Conservation (phyloP, 352 stramenopile genomes). For the Blastocystis sp. region DNA sequence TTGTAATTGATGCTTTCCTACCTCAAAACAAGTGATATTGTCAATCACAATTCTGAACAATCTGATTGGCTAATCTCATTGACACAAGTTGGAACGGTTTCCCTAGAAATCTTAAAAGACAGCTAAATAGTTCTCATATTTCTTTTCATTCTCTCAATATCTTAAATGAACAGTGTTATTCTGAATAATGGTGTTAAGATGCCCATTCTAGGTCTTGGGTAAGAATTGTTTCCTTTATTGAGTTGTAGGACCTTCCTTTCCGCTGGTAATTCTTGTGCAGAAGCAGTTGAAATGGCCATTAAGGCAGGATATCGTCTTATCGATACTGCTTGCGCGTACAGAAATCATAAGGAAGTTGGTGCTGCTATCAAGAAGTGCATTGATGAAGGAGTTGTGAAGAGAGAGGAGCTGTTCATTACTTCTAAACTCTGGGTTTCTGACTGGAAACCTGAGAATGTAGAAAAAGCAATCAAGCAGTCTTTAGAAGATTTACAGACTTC, state of each 20-base stretch:
- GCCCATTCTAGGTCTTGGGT: constrained; percentile 43
- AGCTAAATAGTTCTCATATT: too few species aligned
- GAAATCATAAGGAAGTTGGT: constrained; percentile 76
- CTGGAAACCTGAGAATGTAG: constrained; percentile 71
- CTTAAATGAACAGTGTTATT: not conserved
- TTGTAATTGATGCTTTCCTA: too few species aligned
- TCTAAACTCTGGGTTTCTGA: constrained; percentile 71
- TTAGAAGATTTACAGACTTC: constrained; percentile 71
- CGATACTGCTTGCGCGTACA: constrained; percentile 79
- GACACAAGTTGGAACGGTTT: too few species aligned
- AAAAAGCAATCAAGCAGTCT: constrained; percentile 62
- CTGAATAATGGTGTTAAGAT: constrained; percentile 52
- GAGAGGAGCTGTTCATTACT: constrained; percentile 71
- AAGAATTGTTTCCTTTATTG: not conserved
- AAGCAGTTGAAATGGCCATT: constrained; percentile 66
- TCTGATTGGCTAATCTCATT: too few species aligned
- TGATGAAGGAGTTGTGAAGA: constrained; percentile 70
- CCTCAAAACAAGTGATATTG: too few species aligned
- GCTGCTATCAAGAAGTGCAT: constrained; percentile 75
- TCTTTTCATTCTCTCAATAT: too few species aligned
- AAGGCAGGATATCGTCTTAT: constrained; percentile 76
- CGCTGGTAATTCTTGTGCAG: not conserved
- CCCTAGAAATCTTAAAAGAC: too few species aligned
- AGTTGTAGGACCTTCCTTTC: not conserved
- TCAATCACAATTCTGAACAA: too few species aligned